These are phyloP conservation scores for Ustilago xerochloae DNA, from an alignment of 1,284 basidiomycete species.

Conservation along the genomic window DNA sequence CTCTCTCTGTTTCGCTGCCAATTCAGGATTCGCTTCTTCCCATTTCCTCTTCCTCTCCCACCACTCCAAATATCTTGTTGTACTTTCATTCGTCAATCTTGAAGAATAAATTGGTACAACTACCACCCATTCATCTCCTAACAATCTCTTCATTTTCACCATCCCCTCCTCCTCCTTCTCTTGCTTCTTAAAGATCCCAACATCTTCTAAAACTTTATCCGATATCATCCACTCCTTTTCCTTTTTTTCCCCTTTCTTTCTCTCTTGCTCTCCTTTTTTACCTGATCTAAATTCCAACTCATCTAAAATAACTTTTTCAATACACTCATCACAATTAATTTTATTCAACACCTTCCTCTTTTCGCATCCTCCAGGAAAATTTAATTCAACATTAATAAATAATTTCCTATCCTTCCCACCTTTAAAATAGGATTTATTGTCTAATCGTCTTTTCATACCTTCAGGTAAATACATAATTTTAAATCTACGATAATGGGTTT, in stretches of 20 bases:
- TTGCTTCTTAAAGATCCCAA: not conserved
- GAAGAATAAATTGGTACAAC: constrained; percentile 24
- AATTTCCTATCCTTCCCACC: constrained; percentile 16
- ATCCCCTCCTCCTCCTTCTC: not conserved
- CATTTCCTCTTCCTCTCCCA: constrained; percentile 31
- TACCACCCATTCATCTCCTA: constrained; percentile 15
- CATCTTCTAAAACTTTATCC: not conserved
- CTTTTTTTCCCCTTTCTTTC: not conserved
- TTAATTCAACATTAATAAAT: constrained; percentile 13
- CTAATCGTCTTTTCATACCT: constrained; percentile 27
- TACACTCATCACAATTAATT: not conserved
- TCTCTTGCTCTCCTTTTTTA: not conserved
- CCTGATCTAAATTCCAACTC: not conserved
- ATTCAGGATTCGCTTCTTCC: constrained; percentile 30
- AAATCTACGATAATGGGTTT: constrained; percentile 32
- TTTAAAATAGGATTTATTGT: constrained; percentile 15
- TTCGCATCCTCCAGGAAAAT: not conserved
- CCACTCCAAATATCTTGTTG: constrained; percentile 42
- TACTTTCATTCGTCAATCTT: constrained; percentile 37
- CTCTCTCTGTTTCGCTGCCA: not conserved
- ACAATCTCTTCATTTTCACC: not conserved
- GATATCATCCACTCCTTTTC: not conserved
- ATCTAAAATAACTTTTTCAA: not conserved
- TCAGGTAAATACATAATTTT: constrained; percentile 37
- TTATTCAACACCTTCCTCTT: not conserved